Conservation (phyloP, 1,284 basidiomycete species). For the Somion occarium region DNA sequence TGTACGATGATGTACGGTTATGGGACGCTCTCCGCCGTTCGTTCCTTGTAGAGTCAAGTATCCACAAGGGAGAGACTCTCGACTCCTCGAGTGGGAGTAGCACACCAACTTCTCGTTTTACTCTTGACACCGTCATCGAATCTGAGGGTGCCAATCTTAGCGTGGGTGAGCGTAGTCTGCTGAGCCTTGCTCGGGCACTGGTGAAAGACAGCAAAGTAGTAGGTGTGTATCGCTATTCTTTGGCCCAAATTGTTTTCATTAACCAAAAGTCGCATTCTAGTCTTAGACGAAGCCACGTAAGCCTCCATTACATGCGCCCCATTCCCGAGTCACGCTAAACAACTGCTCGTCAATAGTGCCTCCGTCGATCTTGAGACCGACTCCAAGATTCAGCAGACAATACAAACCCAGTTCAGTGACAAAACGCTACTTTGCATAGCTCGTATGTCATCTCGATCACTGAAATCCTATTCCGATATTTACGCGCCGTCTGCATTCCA, state of each 20-base stretch:
- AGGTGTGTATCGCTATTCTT: constrained; percentile 33
- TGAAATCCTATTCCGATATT: background rate
- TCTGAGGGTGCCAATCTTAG: constrained; percentile 84
- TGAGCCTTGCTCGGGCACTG: constrained; percentile 28
- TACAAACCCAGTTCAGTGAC: constrained; percentile 40
- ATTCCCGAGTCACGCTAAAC: background rate
- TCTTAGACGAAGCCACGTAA: constrained; percentile 29
- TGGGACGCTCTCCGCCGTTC: constrained; percentile 83
- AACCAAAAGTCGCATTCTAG: no score
- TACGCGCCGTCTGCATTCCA: constrained; percentile 19
- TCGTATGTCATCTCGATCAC: constrained; percentile 18
- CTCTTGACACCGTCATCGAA: constrained; percentile 76
- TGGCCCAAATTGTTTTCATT: background rate
- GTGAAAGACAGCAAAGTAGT: constrained; percentile 31
- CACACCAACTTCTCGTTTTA: constrained; percentile 43
- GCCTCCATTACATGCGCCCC: constrained; percentile 3
- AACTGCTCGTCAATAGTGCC: constrained; percentile 22
- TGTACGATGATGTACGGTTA: constrained; percentile 69
- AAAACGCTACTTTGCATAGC: constrained; percentile 28
- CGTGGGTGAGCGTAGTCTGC: constrained; percentile 49
- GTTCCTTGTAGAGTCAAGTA: constrained; percentile 55
- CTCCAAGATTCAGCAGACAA: constrained; percentile 55
- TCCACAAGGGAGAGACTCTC: constrained; percentile 8
- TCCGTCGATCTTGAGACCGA: constrained; percentile 58
- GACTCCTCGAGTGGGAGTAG: constrained; percentile 16